Evolutionary conservation across 2,329 filamentous ascomycete genomes (phyloP), one percentile per base, ranked within the genome.

Genomic region (Penicillium sp.): DNA sequence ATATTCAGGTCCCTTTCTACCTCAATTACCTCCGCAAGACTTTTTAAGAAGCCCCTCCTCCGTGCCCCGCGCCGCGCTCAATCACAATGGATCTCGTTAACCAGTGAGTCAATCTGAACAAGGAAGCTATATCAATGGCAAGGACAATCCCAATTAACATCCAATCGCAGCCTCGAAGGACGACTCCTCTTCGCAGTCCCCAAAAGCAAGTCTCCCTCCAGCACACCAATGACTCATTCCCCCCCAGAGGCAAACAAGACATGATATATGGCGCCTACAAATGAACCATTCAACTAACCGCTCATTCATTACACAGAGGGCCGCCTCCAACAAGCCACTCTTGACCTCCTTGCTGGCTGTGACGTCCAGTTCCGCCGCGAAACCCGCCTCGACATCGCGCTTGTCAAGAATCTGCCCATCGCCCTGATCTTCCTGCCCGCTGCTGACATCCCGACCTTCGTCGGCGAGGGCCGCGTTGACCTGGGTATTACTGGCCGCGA

Each of bases 361-460:
- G 94, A 99, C 75, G 93, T 99, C 67, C 92, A 99, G 75, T 99
- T 99, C 80, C 88, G 90, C 73, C 88, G 94, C 70, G 92, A 97
- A 80, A 92, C 89, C 73, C 89, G 94, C 56, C 89, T 97, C 68
- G 94, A 99, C 75, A 97, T 99, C 70, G 94, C 94, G 15, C 87
- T 99, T 25, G 94, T 97, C 71, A 96, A 97, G 81, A 99, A 99
- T 78, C 86, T 94, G 26, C 90, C 90, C 33, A 91, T 99, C 67
- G 94, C 94, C 15, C 89, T 99, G 57, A 87, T 99, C 71, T 99
- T 99, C 81, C 89, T 99, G 25, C 94, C 94, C 27, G 94, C 93
- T 35, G 92, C 92, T 64, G 94, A 99, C 73, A 99, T 99, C 70
- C 94, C 94, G 5, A 96, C 92, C 37, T 97, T 97, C 71, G 92